A percentile compares a stretch with the other conserved stretches of the same genome.
Evolutionary conservation across 208 protist genomes (phyloP).

Genomic region (Phytomonas sp.): DNA sequence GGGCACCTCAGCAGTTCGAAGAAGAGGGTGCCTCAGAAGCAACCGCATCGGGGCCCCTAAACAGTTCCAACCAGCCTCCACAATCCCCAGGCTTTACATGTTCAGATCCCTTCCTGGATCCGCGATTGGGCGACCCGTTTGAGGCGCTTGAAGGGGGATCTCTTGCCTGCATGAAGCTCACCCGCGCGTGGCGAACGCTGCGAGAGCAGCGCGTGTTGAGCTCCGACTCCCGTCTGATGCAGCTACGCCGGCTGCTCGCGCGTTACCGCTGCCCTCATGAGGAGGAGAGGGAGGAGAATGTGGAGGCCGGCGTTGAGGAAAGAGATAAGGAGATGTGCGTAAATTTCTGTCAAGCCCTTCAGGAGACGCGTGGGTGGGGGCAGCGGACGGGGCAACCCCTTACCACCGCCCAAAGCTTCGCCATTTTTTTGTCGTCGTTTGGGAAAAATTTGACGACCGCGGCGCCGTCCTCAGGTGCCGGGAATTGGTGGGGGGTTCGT

Average conservation of each 20-base stretch:
- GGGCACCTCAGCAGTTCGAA: neutral
- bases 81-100: neutral
- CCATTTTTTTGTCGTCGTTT: conserved; percentile 22
- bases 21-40: neutral
- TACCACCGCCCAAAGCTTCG: conserved; percentile 24
- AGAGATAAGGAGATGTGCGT: neutral
- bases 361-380: conserved; percentile 19
- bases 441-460: neutral
- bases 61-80: neutral
- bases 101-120: neutral
- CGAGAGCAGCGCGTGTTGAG: conserved; percentile 1
- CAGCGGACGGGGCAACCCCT: conserved; percentile 14
- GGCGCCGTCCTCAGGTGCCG: neutral
- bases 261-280: conserved; percentile 10
- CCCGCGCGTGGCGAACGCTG: conserved; percentile 20
- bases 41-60: neutral
- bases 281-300: neutral
- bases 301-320: neutral
- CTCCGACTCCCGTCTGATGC: conserved; percentile 12
- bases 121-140: neutral
- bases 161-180: conserved; percentile 18
- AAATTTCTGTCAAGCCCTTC: conserved; percentile 3
- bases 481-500: neutral
- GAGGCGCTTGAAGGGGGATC: neutral
- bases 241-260: conserved; percentile 16